Evolutionary conservation across 768 basidiomycete species (phyloP), one percentile per base, ranked within the genome.

Genomic region (Boletus vermiculosoides): DNA sequence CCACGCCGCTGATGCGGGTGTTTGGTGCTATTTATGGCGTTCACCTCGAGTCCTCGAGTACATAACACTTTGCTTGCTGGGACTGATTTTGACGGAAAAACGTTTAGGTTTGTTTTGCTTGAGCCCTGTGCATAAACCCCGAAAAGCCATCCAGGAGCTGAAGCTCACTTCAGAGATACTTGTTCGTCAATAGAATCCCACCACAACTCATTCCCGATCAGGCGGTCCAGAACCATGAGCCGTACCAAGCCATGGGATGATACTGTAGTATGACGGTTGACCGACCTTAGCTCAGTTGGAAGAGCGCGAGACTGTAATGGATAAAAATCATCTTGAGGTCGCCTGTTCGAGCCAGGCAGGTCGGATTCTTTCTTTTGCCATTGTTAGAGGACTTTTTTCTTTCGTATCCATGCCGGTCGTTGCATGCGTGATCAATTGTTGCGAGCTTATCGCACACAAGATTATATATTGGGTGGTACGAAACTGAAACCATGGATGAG

Each of bases 261-360:
- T n/a, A 12, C 39, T 2, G 11, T 41, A 2, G 12, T 5, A 16
- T 16, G 6, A 16, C 16, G 11, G 3, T 0, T 0, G 56, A 23
- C 63, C 63, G 61, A 66, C 62, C 66, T 69, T 66, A 71, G 69
- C 69, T 77, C 77, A 78, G 77, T 75, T 78, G 77, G 77, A 78
- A 77, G 77, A 77, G 77, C 77, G 76, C 76, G 71, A 74, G 77
- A 77, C 76, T 75, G 73, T 77, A 77, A 75, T 31, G 64, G 64
- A 52, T 59, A 66, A 59, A 41, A 41, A 41, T 59, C 61, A 75
- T 76, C 75, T 74, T 74, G 73, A 76, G 73, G 75, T 71, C 75
- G 72, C 73, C 72, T 75, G 76, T 77, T 75, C 73, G 73, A 76
- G 59, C 71, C 71, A 73, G 73, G 71, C 71, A 73, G 72, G 70